Percentiles rank a stretch among this genome's conserved stretches.
Conservation (phyloP, 805 yeast species). For the Phaffomyces thermotolerans region DNA sequence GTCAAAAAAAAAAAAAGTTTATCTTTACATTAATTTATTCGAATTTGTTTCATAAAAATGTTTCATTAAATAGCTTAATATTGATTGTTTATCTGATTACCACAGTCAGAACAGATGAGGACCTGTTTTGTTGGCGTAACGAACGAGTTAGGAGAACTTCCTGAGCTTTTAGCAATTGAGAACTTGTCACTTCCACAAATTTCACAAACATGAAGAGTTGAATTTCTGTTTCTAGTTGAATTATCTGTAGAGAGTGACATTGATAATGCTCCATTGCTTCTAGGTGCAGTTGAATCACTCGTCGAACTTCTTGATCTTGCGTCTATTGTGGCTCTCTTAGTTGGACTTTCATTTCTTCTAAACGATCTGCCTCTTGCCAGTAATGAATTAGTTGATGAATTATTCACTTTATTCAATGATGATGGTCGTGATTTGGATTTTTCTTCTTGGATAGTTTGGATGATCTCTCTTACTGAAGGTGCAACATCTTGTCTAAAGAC, state of each 20-base stretch:
- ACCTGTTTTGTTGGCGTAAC: slow-evolving; percentile 1
- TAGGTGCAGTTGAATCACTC: slow-evolving; percentile 9
- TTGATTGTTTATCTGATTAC: slow-evolving; percentile 17
- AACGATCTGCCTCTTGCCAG: slow-evolving; percentile 12
- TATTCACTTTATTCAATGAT: slow-evolving; percentile 11
- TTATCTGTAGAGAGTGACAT: not conserved
- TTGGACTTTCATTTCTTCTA: not conserved
- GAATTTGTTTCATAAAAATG: not conserved
- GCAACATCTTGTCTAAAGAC: slow-evolving; percentile 80
- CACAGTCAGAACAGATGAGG: slow-evolving; percentile 24
- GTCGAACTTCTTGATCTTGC: slow-evolving; percentile 6
- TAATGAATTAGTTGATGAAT: slow-evolving; percentile 13
- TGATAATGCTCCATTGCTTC: not conserved
- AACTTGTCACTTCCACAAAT: slow-evolving; percentile 24
- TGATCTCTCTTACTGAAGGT: slow-evolving; percentile 32
- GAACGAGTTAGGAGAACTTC: not conserved
- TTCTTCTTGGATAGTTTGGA: slow-evolving; percentile 7
- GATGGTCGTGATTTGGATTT: not conserved
- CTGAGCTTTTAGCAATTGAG: slow-evolving; percentile 7
- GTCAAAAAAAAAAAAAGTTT: not conserved
- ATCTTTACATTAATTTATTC: too few species aligned
- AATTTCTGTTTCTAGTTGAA: not conserved
- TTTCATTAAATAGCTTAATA: not conserved
- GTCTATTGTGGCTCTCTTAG: not conserved
- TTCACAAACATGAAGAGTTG: slow-evolving; percentile 12